phyloP scores from a whole-genome alignment of 345 rosid species.

The Acer saccharum region DNA sequence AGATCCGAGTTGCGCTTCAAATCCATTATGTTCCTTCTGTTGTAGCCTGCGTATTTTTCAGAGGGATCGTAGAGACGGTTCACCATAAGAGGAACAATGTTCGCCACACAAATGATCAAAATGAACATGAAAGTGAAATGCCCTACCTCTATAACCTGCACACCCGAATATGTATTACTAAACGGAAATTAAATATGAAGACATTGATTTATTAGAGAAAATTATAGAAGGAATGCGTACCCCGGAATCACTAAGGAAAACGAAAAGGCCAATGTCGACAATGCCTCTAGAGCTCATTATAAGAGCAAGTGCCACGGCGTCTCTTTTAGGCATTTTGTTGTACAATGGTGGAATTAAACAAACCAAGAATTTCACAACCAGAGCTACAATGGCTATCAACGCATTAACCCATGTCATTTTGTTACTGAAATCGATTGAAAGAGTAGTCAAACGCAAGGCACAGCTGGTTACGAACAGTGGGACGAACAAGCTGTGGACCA shows the following conservation, averaged over 20 bases:
- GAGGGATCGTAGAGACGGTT: constrained; percentile 52
- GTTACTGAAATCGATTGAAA: not conserved
- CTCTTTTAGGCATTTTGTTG: constrained; percentile 46
- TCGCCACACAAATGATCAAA: constrained; percentile 19
- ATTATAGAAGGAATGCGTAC: not conserved
- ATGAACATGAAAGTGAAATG: constrained; percentile 2
- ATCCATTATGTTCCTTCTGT: constrained; percentile 39
- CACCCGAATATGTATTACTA: too few species aligned
- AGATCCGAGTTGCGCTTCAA: constrained; percentile 37
- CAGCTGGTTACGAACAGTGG: constrained; percentile 20
- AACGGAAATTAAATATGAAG: too few species aligned
- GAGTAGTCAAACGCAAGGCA: constrained; percentile 18
- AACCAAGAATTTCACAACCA: constrained; percentile 34
- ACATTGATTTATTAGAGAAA: too few species aligned
- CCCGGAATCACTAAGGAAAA: constrained; percentile 14
- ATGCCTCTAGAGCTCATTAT: constrained; percentile 54
- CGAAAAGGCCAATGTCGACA: constrained; percentile 37
- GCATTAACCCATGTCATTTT: not conserved
- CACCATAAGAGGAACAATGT: constrained; percentile 44
- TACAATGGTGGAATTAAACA: constrained; percentile 39
- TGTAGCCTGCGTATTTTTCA: constrained; percentile 54
- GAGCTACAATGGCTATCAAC: constrained; percentile 8
- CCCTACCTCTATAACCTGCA: constrained; percentile 1
- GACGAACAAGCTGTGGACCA: constrained; percentile 3
- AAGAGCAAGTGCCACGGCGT: constrained; percentile 45